Evolutionary conservation across 1,284 basidiomycete species (phyloP), one percentile per base, ranked within the genome.

Genomic region (Rugosomyces carneus): DNA sequence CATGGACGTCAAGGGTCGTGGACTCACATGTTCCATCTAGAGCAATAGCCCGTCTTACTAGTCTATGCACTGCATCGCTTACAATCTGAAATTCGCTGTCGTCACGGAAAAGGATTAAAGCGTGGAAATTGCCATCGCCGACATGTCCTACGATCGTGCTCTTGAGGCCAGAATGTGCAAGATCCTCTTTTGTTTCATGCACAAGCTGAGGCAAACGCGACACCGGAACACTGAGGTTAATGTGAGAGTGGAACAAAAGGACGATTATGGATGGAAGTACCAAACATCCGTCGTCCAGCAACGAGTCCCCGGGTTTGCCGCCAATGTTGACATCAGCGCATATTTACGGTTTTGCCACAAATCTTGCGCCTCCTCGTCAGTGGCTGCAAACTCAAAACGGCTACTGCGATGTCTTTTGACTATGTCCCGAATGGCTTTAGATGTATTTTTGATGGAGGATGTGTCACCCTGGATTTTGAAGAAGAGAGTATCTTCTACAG

Each of bases 271-370:
- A 37, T 31, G 13, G 24, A 23, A 62, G 40, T 56, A 83, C 88
- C 89, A 91, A 37, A 91, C 88, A 63, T 93, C 92, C 0, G 92
- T 94, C 4, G 87, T 88, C 88, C 89, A 93, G 49, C 82, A 84
- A 41, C 74, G 76, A 9, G 70, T 67, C 8, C 78, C 82, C 2
- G 86, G 83, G 45, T 78, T 64, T 13, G 81, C 69, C 15, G 78
- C 78, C 52, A 90, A 61, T 7, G 82, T 83, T 39, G 80, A 84
- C 73, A 80, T 89, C 27, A 93, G 65, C 2, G 89, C 88, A 58
- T 89, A 85, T 68, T 96, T 97, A 39, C 83, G 72, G 52, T 90
- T 90, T 56, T 86, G 77, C 94, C 93, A 97, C 9, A 97, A 67
- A 49, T 82, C 79, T 2, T 81, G 80, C 0, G 87, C 90, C 60